Conservation (phyloP, 768 basidiomycete species). For the Crepidotus variabilis region DNA sequence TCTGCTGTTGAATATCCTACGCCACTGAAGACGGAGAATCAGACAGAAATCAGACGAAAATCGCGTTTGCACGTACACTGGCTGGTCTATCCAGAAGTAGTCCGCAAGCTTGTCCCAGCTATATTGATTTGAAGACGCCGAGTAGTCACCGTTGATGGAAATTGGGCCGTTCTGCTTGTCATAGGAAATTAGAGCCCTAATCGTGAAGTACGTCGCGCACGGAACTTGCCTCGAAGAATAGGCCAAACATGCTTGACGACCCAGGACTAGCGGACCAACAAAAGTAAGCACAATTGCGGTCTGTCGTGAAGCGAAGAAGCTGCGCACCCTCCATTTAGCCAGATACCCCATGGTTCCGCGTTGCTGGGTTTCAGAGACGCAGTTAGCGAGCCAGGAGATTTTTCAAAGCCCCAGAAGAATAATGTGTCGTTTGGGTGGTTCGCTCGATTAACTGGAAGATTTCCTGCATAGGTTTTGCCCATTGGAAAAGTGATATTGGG, state of each 20-base stretch:
- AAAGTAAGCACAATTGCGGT: neutral
- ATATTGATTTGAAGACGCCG: slow-evolving; percentile 45
- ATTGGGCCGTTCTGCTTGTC: slow-evolving; percentile 64
- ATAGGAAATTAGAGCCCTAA: neutral
- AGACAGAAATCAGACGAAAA: neutral
- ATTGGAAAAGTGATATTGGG: slow-evolving; percentile 59
- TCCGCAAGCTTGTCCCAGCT: slow-evolving; percentile 62
- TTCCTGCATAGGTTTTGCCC: slow-evolving; percentile 57
- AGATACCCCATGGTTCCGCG: slow-evolving; percentile 65
- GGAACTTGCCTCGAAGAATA: slow-evolving; percentile 56
- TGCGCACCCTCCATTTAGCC: slow-evolving; percentile 69
- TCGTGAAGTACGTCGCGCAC: neutral
- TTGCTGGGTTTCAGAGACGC: slow-evolving; percentile 23
- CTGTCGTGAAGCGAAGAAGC: no score
- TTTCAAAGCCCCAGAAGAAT: slow-evolving; percentile 66
- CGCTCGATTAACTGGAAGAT: slow-evolving; percentile 54
- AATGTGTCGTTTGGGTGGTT: slow-evolving; percentile 63
- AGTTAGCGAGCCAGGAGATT: slow-evolving; percentile 52
- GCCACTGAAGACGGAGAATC: slow-evolving; percentile 27
- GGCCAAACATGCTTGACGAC: slow-evolving; percentile 63
- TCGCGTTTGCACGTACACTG: slow-evolving; percentile 40
- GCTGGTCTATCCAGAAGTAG: slow-evolving; percentile 73
- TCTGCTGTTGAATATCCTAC: slow-evolving; percentile 65
- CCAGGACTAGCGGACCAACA: slow-evolving; percentile 44
- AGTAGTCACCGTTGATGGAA: slow-evolving; percentile 48